These are phyloP conservation scores for Selenicereus undatus DNA, from an alignment of 148 eudicot species.

Conservation along the genomic window DNA sequence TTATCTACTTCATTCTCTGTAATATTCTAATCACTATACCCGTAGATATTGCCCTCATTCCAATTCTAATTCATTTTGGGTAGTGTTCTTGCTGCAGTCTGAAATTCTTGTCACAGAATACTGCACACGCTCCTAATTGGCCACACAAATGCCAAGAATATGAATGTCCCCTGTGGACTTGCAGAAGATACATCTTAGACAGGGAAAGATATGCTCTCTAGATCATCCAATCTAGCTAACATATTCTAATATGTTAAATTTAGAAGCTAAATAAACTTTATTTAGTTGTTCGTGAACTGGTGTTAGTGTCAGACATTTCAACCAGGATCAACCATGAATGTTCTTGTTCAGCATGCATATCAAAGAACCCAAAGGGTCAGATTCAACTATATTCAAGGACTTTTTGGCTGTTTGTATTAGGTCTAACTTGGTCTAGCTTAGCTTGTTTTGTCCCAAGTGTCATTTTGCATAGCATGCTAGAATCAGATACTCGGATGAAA, in stretches of 20 bases:
- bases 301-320: too few species aligned
- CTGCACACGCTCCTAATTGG: conserved; percentile 1
- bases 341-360: too few species aligned
- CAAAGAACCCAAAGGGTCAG: too few species aligned
- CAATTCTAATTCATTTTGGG: not conserved
- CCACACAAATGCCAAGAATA: conserved; percentile 11
- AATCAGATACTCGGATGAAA: not conserved
- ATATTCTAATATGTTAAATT: not conserved
- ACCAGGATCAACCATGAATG: too few species aligned
- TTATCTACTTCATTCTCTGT: conserved; percentile 12
- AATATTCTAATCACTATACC: not conserved
- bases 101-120: conserved; percentile 7
- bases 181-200: not conserved
- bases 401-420: not conserved
- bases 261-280: not conserved
- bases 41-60: not conserved
- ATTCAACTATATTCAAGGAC: not conserved
- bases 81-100: conserved; percentile 15
- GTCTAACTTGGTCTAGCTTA: not conserved
- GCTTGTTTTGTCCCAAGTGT: not conserved
- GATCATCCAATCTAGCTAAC: not conserved
- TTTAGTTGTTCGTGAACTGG: not conserved
- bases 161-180: not conserved
- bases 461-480: not conserved
- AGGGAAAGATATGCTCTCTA: not conserved